Base-by-base conservation (phyloP, 345 rosid species). In the Triadica sebifera region DNA sequence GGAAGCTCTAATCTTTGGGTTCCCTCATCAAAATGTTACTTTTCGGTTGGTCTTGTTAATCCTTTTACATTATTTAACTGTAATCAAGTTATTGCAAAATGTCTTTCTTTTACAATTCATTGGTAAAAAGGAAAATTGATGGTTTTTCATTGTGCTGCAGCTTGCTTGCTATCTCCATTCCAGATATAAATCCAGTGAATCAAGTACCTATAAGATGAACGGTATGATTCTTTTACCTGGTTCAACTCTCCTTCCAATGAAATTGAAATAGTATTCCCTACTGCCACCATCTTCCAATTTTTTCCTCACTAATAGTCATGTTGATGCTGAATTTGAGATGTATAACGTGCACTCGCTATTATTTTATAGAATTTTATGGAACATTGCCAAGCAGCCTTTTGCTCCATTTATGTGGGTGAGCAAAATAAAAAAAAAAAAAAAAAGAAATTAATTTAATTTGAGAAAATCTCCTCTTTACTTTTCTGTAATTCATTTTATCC, bases 1-100 rank as follows among this genome's bases (percentile, higher is more conserved):
- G 83, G 83, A 66, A 80, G 83, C 57, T 80, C 83, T 8, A 80
- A 80, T 67, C 79, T 80, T 45, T 80, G 83, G 83, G 77, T 80
- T 4, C 83, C 83, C 45, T 75, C 83, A 0, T 59, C 79, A 0
- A 80, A 75, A 68, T 80, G 83, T 53, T 67, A 80, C 38, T 80
- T 80, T 39, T 80, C 83, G 73, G 83, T 80, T 8, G 15, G 79
- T 67, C 41, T 25, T 19, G 11, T 29, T 52, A 0, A 13, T 1
- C 39, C 38, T 50, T 70, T 56, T 43, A n/a, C 8, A 3, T 63
- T 73, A 24, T 15, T 34, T 49, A 25, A 19, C 71, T 70, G 19
- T 4, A 38, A 12, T 20, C 46, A 8, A 11, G 56, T 58, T 59
- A 15, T 25, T 51, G 19, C 19, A 13, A 4, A 11, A 17, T 62